Base-by-base conservation (phyloP, 352 stramenopile species). In the Pythium pyrilobum region DNA sequence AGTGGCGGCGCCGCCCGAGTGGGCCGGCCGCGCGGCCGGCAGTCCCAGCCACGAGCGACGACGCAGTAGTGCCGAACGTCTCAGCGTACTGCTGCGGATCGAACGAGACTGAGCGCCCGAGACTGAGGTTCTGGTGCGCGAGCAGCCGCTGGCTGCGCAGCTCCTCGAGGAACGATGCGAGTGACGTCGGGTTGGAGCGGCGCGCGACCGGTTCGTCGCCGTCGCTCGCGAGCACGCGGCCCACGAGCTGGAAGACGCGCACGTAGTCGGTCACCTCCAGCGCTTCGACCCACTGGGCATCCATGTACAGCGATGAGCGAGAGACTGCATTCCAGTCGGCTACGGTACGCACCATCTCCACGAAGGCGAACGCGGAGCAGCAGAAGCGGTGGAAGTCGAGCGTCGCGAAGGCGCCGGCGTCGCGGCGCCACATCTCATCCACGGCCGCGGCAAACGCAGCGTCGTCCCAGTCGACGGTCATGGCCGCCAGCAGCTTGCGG, bases 281-380 rank as follows among this genome's bases (percentile, higher is more conserved):
- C 2, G 50, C 38, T 45, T 74, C 53, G 8, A 74, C 54, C 66
- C 66, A 74, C 62, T 74, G 32, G n/a, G 37, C n/a, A n/a, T 4
- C 21, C 15, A 23, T 16, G 33, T 20, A 10, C 13, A 31, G 21
- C 21, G 12, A 28, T 44, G 38, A 10, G 3, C 12, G 12, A 5
- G 21, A 25, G 3, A 25, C 18, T 25, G 13, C 13, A 41, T 41
- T 18, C 36, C 9, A 10, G 9, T 28, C 38, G 4, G 2, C 13
- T 3, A n/a, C 33, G 8, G 5, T 9, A 53, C 62, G 41, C 41
- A 85, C 71, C 67, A 85, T 72, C 57, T 85, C 73, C 15, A 53
- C 60, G 29, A 72, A 86, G 32, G 64, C 71, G 40, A 84, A 84
- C 18, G 85, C 53, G 12, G 76, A 82, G 57, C 66, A 81, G 55